Evolutionary conservation across 768 basidiomycete genomes (phyloP), one percentile per base, ranked within the genome.

Genomic region (Lactarius vividus): DNA sequence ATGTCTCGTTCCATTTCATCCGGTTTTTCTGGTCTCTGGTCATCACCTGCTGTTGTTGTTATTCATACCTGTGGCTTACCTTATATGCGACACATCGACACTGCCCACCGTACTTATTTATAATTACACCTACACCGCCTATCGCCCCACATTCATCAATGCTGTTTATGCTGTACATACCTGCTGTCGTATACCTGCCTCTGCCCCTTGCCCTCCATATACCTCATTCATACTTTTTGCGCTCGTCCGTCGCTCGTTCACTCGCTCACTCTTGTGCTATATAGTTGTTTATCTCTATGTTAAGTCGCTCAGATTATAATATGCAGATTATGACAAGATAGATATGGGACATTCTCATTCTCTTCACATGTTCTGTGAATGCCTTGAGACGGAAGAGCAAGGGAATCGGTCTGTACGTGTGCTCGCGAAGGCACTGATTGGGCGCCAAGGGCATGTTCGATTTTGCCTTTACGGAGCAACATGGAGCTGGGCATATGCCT

Each of bases 161-260:
- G 65, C 55, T 40, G 59, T 62, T 42, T 61, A 61, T 66, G 60
- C 65, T 66, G 65, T 66, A 66, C 65, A 66, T 62, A 66, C 60
- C 65, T 57, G 61, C 56, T 66, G 55, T 66, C 60, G 56, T 57
- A 66, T 66, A 66, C 60, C 65, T 66, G 23, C 11, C 28, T 11
- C 37, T 57, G 49, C 7, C 49, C 37, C 33, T 42, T 29, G 56
- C 46, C 55, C 60, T 57, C 28, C 49, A 52, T 66, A 66, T 66
- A 66, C 65, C 65, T 65, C 44, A 53, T 40, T 26, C 37, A 28
- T 39, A 57, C 65, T 57, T 37, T 40, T 16, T 6, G 35, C 46
- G 60, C 44, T 23, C 37, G 59, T 53, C 10, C 42, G 8, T 52
- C 49, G 11, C 26, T 52, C 23, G 23, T 49, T 49, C 23, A 49